Conservation (phyloP, 495 filamentous ascomycete genomes). For the Trichocladium uniseriatum region DNA sequence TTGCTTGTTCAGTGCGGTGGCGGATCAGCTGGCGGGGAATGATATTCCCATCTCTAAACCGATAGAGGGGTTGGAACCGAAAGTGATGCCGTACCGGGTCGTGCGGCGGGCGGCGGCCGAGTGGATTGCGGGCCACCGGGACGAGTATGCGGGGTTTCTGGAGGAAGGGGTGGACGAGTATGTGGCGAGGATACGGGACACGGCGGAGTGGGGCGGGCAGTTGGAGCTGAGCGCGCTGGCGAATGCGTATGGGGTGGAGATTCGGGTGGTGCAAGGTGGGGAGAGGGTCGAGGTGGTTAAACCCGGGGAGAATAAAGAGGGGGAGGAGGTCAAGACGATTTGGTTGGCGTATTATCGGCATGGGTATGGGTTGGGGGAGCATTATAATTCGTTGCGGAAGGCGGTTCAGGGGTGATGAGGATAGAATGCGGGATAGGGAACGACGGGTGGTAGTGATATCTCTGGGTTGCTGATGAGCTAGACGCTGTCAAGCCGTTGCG, state of each 20-base stretch:
- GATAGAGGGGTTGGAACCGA: conserved; percentile 2
- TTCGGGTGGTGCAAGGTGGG: conserved; percentile 81
- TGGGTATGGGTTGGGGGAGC: conserved; percentile 85
- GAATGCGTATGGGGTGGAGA: conserved; percentile 69
- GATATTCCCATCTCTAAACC: conserved; percentile 38
- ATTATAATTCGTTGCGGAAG: conserved; percentile 76
- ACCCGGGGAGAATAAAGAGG: conserved; percentile 15
- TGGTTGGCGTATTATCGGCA: conserved; percentile 96
- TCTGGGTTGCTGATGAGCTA: too few relatives aligned
- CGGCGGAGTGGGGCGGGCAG: conserved; percentile 95
- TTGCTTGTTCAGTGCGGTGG: conserved; percentile 89
- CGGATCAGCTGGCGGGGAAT: conserved; percentile 58
- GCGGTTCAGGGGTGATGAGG: too few relatives aligned
- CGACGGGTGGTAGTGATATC: too few relatives aligned
- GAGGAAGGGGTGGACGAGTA: conserved; percentile 74
- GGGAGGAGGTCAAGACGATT: conserved; percentile 37
- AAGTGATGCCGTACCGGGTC: conserved; percentile 34
- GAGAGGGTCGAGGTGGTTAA: conserved; percentile 68
- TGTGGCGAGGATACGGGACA: conserved; percentile 67
- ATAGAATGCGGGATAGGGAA: too few relatives aligned
- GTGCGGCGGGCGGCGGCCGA: conserved; percentile 49
- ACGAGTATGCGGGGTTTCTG: conserved; percentile 54
- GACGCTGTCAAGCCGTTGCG: too few relatives aligned
- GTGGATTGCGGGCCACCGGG: conserved; percentile 43
- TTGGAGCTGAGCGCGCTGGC: conserved; percentile 80